phyloP scores from a whole-genome alignment of 345 rosid genomes.

The Geranium rotundifolium region DNA sequence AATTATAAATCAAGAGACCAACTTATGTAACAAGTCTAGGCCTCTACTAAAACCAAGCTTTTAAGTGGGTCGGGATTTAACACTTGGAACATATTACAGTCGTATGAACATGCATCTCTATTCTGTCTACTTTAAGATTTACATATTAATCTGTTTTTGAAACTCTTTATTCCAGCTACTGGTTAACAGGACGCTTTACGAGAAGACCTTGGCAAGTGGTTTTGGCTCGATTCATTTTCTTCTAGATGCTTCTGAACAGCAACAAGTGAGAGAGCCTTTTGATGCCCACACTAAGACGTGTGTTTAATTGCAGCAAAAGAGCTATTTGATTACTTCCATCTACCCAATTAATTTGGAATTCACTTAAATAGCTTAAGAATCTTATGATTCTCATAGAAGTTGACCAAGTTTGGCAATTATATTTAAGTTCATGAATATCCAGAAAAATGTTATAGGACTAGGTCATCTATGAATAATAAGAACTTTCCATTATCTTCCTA shows the following conservation, averaged over 20 bases:
- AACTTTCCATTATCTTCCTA: background rate
- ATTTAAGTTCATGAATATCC: no score
- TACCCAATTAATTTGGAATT: background rate
- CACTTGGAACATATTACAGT: background rate
- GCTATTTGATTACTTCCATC: background rate
- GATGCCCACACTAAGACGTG: background rate
- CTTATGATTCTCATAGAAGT: no score
- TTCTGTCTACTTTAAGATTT: background rate
- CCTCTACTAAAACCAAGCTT: no score
- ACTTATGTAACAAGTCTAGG: no score
- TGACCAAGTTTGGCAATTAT: no score
- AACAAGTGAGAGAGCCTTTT: slow-evolving; percentile 46
- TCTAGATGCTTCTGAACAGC: slow-evolving; percentile 95
- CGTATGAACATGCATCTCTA: background rate
- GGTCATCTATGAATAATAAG: background rate
- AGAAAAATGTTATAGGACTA: no score
- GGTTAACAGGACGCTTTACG: slow-evolving; percentile 88
- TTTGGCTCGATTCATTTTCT: slow-evolving; percentile 91
- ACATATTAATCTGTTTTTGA: slow-evolving; percentile 10
- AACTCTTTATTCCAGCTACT: slow-evolving; percentile 42
- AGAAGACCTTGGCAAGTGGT: slow-evolving; percentile 95
- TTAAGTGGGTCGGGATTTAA: background rate
- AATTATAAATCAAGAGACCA: no score
- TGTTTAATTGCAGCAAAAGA: background rate
- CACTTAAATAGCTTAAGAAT: no score